Base-by-base conservation (phyloP, 179 eudicot genomes). In the Patellifolia procumbens region DNA sequence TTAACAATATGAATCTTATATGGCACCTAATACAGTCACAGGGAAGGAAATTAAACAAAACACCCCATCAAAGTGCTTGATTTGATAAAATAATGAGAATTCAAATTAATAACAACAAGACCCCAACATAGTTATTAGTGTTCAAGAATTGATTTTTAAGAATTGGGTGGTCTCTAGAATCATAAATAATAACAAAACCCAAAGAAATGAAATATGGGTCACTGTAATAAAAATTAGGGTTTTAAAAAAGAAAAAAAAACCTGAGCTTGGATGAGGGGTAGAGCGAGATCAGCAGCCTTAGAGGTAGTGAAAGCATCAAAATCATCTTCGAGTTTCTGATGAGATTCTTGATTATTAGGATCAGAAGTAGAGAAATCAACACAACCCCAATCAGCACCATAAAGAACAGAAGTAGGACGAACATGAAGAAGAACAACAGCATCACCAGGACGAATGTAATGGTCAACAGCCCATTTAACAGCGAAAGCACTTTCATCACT, bases 311-410 rank as follows among this genome's bases (percentile, higher is more conserved):
- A 89, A 13, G 87, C 83, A 46, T 91, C 92, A 62, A 91, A 89
- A 74, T 91, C 92, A 68, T 87, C 87, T 35, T 91, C 95, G 0
- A 89, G 85, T 70, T 89, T 91, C 65, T 81, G 83, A 73, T 86
- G 80, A 1, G 84, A 74, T 63, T 81, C 88, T 12, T 73, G 45
- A 52, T 13, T 11, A 11, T 20, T 28, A 2, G 24, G 15, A n/a
- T 2, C 29, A 16, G 11, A 7, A 32, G 4, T 72, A 29, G 42
- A 13, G 19, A 81, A 78, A 75, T 89, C 92, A 52, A 85, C 89
- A 72, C 87, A 87, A 24, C 95, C 95, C 95, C 92, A 91, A 52
- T 91, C 92, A 42, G 95, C 92, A 19, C 92, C 92, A 80, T 90
- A 90, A 62, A 90, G 89, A 29, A 89, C 92, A 70, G 92, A 87